Percentiles rank a stretch among this genome's conserved stretches.
phyloP scores from a whole-genome alignment of 306 rosid genomes.

The Gynostemma pentaphyllum region DNA sequence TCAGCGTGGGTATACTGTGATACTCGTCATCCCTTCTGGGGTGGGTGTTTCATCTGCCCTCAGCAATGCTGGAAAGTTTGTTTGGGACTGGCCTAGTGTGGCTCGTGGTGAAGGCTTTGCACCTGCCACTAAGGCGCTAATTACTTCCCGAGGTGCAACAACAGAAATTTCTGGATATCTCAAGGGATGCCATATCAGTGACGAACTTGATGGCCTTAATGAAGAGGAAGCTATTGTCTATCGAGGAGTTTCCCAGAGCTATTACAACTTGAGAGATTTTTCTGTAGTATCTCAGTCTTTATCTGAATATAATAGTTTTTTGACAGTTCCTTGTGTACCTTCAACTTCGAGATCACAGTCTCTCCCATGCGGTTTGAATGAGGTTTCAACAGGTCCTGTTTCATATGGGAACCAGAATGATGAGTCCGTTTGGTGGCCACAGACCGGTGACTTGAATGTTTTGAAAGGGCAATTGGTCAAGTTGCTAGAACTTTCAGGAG shows the following conservation, averaged over 20 bases:
- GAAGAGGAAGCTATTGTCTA: conserved; percentile 80
- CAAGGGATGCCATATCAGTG: conserved; percentile 58
- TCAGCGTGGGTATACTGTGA: conserved; percentile 82
- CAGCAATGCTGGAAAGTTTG: conserved; percentile 92
- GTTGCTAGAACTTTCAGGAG: conserved; percentile 74
- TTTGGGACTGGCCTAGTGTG: conserved; percentile 96
- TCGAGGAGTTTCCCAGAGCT: conserved; percentile 61
- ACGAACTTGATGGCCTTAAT: conserved; percentile 35
- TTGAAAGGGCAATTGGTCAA: conserved; percentile 62
- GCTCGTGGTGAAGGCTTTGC: conserved; percentile 92
- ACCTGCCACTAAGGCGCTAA: conserved; percentile 43
- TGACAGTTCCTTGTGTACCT: conserved; percentile 27
- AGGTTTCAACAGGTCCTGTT: conserved; percentile 41
- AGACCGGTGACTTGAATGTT: conserved; percentile 86
- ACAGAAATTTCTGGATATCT: conserved; percentile 51
- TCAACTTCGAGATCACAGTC: conserved; percentile 53
- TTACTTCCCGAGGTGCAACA: conserved; percentile 38
- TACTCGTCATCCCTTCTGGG: conserved; percentile 83
- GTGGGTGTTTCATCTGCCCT: conserved; percentile 93
- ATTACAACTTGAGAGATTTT: conserved; percentile 54
- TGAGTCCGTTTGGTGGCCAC: conserved; percentile 56
- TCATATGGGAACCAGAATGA: conserved; percentile 36
- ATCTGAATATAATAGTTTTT: conserved; percentile 45
- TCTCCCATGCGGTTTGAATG: conserved; percentile 55
- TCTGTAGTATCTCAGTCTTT: conserved; percentile 49